These are phyloP conservation scores for Barnettozyma californica DNA, from an alignment of 805 yeast genomes.

Conservation along the genomic window DNA sequence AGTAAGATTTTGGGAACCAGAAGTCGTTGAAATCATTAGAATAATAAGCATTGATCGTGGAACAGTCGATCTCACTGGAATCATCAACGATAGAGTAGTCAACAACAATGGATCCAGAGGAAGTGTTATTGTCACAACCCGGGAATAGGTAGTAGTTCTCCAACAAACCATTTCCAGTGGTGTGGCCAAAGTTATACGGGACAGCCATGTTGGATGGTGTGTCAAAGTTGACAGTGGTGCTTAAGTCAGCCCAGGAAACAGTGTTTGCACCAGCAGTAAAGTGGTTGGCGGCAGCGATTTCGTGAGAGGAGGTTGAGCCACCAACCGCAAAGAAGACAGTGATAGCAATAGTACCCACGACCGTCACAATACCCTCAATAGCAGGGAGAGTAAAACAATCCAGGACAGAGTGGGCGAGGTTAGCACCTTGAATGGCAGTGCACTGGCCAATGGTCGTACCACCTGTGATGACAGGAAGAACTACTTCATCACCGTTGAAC, in stretches of 20 bases:
- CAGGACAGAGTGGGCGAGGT: constrained; percentile 25
- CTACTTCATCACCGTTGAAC: constrained; percentile 22
- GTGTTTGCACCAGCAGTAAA: constrained; percentile 26
- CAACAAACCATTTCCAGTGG: constrained; percentile 28
- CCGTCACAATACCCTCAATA: constrained; percentile 14
- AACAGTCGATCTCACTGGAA: constrained; percentile 21
- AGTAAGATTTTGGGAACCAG: constrained; percentile 25
- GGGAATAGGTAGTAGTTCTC: constrained; percentile 32
- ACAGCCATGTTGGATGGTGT: constrained; percentile 14
- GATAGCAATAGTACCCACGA: constrained; percentile 27
- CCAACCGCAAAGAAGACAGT: constrained; percentile 31
- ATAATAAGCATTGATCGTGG: constrained; percentile 14
- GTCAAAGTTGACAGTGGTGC: constrained; percentile 27
- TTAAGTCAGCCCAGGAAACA: constrained; percentile 23
- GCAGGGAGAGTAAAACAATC: constrained; percentile 26
- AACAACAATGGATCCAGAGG: constrained; percentile 25
- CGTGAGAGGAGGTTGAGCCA: constrained; percentile 27
- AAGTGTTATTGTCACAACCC: constrained; percentile 25
- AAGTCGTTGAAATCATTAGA: constrained; percentile 31
- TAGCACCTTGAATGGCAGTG: constrained; percentile 30
- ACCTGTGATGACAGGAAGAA: constrained; percentile 20
- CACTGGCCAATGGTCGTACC: constrained; percentile 28
- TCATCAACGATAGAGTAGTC: constrained; percentile 14
- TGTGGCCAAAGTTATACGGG: constrained; percentile 24
- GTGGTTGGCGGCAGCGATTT: constrained; percentile 27